phyloP scores from a whole-genome alignment of 2,329 filamentous ascomycete genomes.

The Beauveria rudraprayagi region DNA sequence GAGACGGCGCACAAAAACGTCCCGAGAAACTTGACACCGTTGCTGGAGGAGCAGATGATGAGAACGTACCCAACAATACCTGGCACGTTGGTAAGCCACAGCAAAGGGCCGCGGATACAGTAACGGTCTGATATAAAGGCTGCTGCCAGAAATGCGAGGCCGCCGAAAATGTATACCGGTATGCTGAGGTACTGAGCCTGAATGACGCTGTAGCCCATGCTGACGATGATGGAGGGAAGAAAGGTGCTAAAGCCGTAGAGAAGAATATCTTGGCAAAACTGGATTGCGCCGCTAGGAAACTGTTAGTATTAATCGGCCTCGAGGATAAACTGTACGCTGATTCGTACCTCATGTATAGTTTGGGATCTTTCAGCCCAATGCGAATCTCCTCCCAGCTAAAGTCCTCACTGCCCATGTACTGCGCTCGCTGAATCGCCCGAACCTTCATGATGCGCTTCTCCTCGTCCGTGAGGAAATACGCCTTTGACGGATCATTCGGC shows the following conservation, averaged over 20 bases:
- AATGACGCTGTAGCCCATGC: slow-evolving; percentile 42
- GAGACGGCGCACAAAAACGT: slow-evolving; percentile 40
- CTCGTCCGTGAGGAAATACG: slow-evolving; percentile 40
- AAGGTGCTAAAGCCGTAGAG: slow-evolving; percentile 53
- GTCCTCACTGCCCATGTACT: slow-evolving; percentile 40
- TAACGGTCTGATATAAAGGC: slow-evolving; percentile 39
- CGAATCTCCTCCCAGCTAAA: slow-evolving; percentile 43
- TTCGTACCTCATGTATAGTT: slow-evolving; percentile 38
- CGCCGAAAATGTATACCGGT: slow-evolving; percentile 46
- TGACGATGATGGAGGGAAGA: slow-evolving; percentile 45
- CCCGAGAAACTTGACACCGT: slow-evolving; percentile 41
- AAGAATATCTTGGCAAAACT: slow-evolving; percentile 44
- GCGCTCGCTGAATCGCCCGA: slow-evolving; percentile 33
- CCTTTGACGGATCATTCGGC: slow-evolving; percentile 37
- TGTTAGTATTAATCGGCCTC: neutral
- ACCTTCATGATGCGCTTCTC: slow-evolving; percentile 43
- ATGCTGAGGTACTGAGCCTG: slow-evolving; percentile 47
- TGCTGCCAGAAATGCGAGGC: slow-evolving; percentile 34
- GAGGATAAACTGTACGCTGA: neutral
- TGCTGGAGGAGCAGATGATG: slow-evolving; percentile 37
- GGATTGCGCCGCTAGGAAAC: slow-evolving; percentile 27
- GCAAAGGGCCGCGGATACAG: slow-evolving; percentile 30
- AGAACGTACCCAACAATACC: slow-evolving; percentile 42
- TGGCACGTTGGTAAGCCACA: slow-evolving; percentile 48
- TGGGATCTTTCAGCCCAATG: slow-evolving; percentile 40